Conservation (phyloP, 1,284 basidiomycete species). For the Leccinum griseonigrum region DNA sequence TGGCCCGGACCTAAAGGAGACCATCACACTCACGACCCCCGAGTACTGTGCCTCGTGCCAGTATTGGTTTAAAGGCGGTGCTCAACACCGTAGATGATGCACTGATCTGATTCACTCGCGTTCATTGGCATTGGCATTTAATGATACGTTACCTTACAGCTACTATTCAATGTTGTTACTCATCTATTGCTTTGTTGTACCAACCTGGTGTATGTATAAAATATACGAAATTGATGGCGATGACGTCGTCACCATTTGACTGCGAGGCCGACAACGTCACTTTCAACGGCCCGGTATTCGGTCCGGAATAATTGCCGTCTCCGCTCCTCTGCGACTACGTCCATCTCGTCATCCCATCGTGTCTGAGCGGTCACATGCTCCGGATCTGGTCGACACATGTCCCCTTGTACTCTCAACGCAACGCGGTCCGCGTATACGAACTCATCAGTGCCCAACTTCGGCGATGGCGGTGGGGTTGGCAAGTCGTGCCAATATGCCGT, state of each 20-base stretch:
- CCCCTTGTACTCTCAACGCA: slow-evolving; percentile 43
- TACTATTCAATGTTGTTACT: slow-evolving; percentile 18
- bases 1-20: slow-evolving; percentile 66
- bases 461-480: slow-evolving; percentile 52
- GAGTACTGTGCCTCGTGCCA: slow-evolving; percentile 64
- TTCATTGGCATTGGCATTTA: slow-evolving; percentile 18
- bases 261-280: slow-evolving; percentile 77
- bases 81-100: slow-evolving; percentile 29
- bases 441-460: slow-evolving; percentile 21
- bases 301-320: slow-evolving; percentile 69
- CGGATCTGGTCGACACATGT: slow-evolving; percentile 25
- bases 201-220: slow-evolving; percentile 13
- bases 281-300: slow-evolving; percentile 83
- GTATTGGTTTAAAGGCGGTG: slow-evolving; percentile 56
- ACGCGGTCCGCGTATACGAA: slow-evolving; percentile 39
- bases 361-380: slow-evolving; percentile 9
- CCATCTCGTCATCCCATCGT: slow-evolving; percentile 38
- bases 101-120: slow-evolving; percentile 6
- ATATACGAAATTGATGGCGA: slow-evolving; percentile 1
- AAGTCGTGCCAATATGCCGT: slow-evolving; percentile 68
- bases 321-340: slow-evolving; percentile 38
- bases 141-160: slow-evolving; percentile 30
- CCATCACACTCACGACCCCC: slow-evolving; percentile 46
- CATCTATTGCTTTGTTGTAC: slow-evolving; percentile 20
- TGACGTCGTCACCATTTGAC: slow-evolving; percentile 71